Evolutionary conservation across 345 rosid genomes (phyloP).

Genomic region (Eucalyptus fibrosa): DNA sequence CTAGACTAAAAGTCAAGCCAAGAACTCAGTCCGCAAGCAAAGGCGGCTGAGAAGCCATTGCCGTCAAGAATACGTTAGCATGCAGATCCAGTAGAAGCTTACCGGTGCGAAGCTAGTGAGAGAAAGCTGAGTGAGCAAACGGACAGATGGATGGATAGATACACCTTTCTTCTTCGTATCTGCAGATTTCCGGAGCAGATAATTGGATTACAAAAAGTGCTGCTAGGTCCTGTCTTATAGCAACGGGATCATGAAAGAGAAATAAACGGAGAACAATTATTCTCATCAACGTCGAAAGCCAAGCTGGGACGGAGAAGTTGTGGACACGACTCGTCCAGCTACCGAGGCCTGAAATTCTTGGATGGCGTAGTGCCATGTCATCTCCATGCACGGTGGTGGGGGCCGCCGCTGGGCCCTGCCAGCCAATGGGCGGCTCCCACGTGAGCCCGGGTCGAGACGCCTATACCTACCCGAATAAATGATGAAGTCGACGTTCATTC

Average conservation of each 20-base stretch:
- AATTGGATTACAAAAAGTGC: neutral
- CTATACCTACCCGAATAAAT: neutral
- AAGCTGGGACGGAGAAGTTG: neutral
- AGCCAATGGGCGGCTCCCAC: neutral
- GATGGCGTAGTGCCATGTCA: constrained; percentile 16
- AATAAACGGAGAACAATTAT: neutral
- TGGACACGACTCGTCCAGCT: constrained; percentile 13
- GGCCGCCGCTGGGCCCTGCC: neutral
- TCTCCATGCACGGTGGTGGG: neutral
- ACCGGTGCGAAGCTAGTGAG: neutral
- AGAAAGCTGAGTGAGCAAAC: neutral
- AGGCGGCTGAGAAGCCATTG: neutral
- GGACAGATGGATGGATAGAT: neutral
- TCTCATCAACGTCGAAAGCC: neutral
- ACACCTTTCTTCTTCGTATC: neutral
- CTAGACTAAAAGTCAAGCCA: neutral
- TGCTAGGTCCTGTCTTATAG: neutral
- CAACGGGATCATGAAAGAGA: neutral
- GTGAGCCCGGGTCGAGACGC: neutral
- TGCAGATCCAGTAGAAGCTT: neutral
- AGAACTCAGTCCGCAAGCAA: neutral
- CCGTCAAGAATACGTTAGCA: neutral
- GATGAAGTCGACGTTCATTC: neutral
- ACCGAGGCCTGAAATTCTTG: neutral
- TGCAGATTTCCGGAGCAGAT: neutral